Evolutionary conservation across 805 yeast species (phyloP), one percentile per base, ranked within the genome.

Genomic region (Debaryomyces castellii): DNA sequence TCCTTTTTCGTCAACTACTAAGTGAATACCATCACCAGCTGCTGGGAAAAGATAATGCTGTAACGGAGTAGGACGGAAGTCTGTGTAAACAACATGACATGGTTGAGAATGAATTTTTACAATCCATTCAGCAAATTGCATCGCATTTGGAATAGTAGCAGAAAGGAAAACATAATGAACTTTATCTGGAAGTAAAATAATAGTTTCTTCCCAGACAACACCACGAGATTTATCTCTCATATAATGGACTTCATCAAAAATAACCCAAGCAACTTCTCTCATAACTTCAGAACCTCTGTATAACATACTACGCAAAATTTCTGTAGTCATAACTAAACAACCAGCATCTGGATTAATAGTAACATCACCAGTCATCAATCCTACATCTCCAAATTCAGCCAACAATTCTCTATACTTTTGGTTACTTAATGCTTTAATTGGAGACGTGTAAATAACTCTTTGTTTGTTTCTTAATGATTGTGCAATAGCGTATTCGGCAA

Each of bases 121-220:
- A 47, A 94, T 89, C 99, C 99, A 94, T 67, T 92, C 96, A 9
- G 98, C 97, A 73, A 92, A 92, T 63, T 92, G 97, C 91, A 89
- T 87, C 1, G 98, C 97, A 63, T 92, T 92, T 21, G 99, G 99
- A 54, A 92, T 92, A 1, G 99, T 92, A 40, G 98, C 98, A 11
- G 97, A 90, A 52, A 92, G 70, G 58, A 92, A 88, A 3, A 92
- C 97, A 59, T 91, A 89, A 53, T 87, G 92, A 14, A 94, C 97
- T 73, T 91, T 91, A 57, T 95, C 97, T 3, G 99, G 99, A 36
- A 94, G 75, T 62, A 94, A 73, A 47, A 94, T 94, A 53, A 94
- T 92, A 12, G 98, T 92, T 67, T 94, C 99, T 70, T 94, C 99
- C 99, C 99, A 94, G 28, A 94, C 99, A 43, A 94, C 99, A 65